Conservation (phyloP, 805 yeast species). For the Candida fluviatilis region DNA sequence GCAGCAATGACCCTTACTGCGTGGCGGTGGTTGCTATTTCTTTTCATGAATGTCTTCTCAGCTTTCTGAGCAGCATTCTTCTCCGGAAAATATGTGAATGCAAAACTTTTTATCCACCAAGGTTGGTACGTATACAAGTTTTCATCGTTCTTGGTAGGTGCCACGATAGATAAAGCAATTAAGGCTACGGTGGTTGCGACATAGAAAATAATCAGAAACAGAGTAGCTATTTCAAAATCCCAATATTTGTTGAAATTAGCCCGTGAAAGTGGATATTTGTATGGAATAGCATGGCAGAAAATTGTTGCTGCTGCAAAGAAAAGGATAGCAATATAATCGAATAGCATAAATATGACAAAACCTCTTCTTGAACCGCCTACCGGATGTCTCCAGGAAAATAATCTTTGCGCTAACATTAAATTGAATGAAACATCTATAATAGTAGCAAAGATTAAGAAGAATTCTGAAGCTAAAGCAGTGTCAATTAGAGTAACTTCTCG, state of each 20-base stretch:
- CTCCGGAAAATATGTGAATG: constrained; percentile 54
- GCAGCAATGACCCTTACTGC: constrained; percentile 62
- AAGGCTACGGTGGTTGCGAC: constrained; percentile 49
- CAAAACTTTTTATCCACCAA: constrained; percentile 70
- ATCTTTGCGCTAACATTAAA: constrained; percentile 63
- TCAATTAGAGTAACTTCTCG: constrained; percentile 29
- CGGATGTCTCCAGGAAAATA: constrained; percentile 74
- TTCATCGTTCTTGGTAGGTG: constrained; percentile 51
- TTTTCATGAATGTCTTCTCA: constrained; percentile 40
- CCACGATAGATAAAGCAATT: constrained; percentile 46
- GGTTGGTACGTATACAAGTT: constrained; percentile 62
- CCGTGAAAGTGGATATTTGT: constrained; percentile 19
- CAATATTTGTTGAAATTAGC: constrained; percentile 46
- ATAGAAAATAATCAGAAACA: constrained; percentile 36
- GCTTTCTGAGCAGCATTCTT: constrained; percentile 47
- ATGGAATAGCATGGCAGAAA: constrained; percentile 57
- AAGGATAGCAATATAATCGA: constrained; percentile 47
- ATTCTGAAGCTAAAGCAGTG: constrained; percentile 53
- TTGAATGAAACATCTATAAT: constrained; percentile 54
- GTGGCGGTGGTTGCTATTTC: constrained; percentile 45
- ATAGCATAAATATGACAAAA: constrained; percentile 48
- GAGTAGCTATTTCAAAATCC: constrained; percentile 45
- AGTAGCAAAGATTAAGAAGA: constrained; percentile 52
- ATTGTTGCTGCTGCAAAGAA: constrained; percentile 65
- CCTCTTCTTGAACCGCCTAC: constrained; percentile 45